Evolutionary conservation across 2,329 filamentous ascomycete genomes (phyloP), one percentile per base, ranked within the genome.

Genomic region (Emydomyces testavorans): DNA sequence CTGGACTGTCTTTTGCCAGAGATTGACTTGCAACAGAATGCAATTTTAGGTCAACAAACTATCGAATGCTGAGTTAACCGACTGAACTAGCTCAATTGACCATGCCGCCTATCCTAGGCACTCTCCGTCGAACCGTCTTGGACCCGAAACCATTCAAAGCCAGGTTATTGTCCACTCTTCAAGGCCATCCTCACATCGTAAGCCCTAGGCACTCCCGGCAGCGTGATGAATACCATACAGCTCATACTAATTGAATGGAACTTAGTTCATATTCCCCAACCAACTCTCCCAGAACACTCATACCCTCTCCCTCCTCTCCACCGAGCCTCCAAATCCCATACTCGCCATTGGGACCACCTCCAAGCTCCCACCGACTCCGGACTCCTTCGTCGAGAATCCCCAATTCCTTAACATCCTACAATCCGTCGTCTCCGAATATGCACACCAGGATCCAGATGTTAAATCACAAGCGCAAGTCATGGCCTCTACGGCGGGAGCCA

Each of bases 391-490:
- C 24, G 71, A 77, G 54, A 82, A 81, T 58, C 70, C 67, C 0
- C 61, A 66, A 2, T 80, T 82, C 60, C 63, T 79, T 16, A 58
- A 65, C 8, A 73, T 78, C 43, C 63, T 82, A 0, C 75, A 79
- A 54, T 70, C 72, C 2, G 73, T 79, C 5, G 65, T 80, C 48
- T 62, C 69, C 23, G 62, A 73, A 29, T 62, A 79, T 58, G 78
- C 77, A 1, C 65, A 69, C 16, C 59, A 71, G 43, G 78, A 82
- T 51, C 76, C 76, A 0, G 69, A 71, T 16, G 72, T 79, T 8
- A 67, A 75, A 52, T 72, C 73, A 2, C 76, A 80, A 62, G 78
- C 78, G 2, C 69, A 74, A 32, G 74, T 77, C 46, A 80, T 78
- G 66, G 72, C 73, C 4, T 79, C 76, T 1, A 73, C 74, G 2